Evolutionary conservation across 331 rosid genomes (phyloP).

Genomic region (Phaseolus coccineus): DNA sequence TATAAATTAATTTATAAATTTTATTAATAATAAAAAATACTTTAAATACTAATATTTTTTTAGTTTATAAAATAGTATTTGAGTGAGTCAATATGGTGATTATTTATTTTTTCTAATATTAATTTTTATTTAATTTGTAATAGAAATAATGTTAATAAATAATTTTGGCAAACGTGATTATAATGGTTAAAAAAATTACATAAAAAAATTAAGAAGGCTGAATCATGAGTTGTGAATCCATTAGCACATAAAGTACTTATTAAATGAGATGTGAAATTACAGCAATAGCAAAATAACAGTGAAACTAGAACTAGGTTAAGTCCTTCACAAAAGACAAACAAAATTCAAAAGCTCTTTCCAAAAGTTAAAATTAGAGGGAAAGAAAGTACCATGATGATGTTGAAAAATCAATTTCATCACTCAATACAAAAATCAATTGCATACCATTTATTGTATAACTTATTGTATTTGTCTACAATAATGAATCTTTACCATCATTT

Average conservation of each 20-base stretch:
- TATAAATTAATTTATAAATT: too few relatives aligned
- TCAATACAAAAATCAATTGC: neutral
- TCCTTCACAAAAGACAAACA: constrained; percentile 4
- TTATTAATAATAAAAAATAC: too few relatives aligned
- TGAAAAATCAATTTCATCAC: neutral
- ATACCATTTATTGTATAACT: too few relatives aligned
- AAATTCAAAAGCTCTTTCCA: constrained; percentile 3
- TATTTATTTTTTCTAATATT: too few relatives aligned
- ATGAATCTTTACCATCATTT: neutral
- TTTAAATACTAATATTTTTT: too few relatives aligned
- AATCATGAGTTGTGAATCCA: neutral
- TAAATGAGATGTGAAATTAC: neutral
- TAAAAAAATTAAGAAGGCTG: neutral
- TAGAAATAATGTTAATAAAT: too few relatives aligned
- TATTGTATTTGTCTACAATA: neutral
- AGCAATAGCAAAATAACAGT: neutral
- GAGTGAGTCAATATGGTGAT: too few relatives aligned
- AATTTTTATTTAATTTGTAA: too few relatives aligned
- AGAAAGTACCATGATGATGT: neutral
- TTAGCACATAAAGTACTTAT: neutral
- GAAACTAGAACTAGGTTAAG: neutral
- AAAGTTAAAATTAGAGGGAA: neutral
- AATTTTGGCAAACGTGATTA: too few relatives aligned
- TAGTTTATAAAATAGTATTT: too few relatives aligned
- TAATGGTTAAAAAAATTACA: too few relatives aligned